phyloP scores from a whole-genome alignment of 176 grass and related monocot genomes.

The Leersia perrieri region DNA sequence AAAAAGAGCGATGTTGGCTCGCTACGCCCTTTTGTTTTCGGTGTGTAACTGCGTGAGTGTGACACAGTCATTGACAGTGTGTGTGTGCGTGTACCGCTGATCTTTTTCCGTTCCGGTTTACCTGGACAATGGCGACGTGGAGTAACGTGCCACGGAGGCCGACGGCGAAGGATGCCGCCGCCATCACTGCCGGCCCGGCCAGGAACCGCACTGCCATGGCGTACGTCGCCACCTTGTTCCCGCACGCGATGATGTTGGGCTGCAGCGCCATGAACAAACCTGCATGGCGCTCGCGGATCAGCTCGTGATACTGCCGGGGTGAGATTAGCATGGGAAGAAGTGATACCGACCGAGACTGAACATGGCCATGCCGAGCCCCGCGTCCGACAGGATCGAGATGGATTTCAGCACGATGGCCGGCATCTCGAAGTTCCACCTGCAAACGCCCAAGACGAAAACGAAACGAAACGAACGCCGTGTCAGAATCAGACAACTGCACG shows the following conservation, averaged over 20 bases:
- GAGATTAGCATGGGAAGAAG: background rate
- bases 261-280: conserved; percentile 99
- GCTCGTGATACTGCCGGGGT: background rate
- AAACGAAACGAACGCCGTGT: background rate
- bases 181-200: conserved; percentile 72
- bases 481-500: background rate
- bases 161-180: conserved; percentile 80
- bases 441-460: conserved; percentile 12
- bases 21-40: conserved; percentile 22
- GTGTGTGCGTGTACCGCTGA: background rate
- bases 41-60: background rate
- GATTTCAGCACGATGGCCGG: conserved; percentile 82
- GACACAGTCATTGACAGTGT: no score
- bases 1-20: background rate
- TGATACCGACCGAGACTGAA: conserved; percentile 85
- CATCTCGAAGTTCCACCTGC: conserved; percentile 95
- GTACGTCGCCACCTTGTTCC: conserved; percentile 79
- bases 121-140: conserved; percentile 97
- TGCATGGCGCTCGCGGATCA: conserved; percentile 19
- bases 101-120: conserved; percentile 13
- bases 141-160: conserved; percentile 93
- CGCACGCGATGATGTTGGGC: conserved; percentile 93
- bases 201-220: conserved; percentile 95
- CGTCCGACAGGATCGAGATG: conserved; percentile 98
- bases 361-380: conserved; percentile 98